These are phyloP conservation scores for Dioscorea dumetorum DNA, from an alignment of 106 monocot species.

Conservation along the genomic window DNA sequence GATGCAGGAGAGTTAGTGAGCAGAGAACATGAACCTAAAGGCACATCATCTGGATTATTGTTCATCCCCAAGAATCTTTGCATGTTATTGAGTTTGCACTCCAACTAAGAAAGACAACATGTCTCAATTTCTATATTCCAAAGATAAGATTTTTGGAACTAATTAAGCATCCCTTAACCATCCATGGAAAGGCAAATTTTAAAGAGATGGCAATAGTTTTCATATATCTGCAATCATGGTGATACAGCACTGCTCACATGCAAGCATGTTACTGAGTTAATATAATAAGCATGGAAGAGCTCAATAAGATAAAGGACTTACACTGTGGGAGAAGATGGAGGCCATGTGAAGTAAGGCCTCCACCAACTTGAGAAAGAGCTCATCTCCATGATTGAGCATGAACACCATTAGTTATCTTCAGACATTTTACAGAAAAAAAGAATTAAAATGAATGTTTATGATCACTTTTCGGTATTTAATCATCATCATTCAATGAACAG, in stretches of 20 bases:
- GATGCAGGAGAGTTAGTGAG: constrained; percentile 2
- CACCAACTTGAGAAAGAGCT: no score
- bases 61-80: constrained; percentile 5
- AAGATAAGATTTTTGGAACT: neutral
- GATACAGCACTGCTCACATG: constrained; percentile 15
- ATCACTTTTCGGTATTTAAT: no score
- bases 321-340: constrained; percentile 5
- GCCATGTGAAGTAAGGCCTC: constrained; percentile 5
- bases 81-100: constrained; percentile 4
- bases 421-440: no score
- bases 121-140: neutral
- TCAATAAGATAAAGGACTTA: no score
- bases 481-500: no score
- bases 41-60: constrained; percentile 1
- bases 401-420: no score
- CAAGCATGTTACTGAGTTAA: constrained; percentile 5
- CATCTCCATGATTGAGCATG: no score
- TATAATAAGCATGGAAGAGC: no score
- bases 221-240: constrained; percentile 8
- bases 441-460: no score
- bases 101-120: constrained; percentile 11
- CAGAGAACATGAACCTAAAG: constrained; percentile 3
- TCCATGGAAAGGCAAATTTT: neutral
- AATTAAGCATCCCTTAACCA: neutral
- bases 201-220: no score